These are phyloP conservation scores for Saposhnikovia divaricata DNA, from an alignment of 129 eudicot species.

Conservation along the genomic window DNA sequence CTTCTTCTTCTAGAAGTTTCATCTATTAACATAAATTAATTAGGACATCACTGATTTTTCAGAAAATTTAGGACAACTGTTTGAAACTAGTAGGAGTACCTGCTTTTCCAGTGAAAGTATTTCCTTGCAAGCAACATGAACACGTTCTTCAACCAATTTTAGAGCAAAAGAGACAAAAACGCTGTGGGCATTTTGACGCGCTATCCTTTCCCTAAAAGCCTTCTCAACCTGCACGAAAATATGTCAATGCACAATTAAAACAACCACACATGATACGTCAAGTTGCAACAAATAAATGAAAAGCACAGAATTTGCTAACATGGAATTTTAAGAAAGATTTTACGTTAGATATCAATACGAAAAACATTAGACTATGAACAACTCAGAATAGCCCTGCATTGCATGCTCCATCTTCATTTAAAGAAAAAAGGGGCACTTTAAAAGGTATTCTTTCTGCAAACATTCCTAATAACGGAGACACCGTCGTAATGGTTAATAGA, in stretches of 20 bases:
- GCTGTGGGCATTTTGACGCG: slow-evolving; percentile 98
- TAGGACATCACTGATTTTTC: slow-evolving; percentile 5
- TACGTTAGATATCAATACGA: background rate
- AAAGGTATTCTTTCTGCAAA: background rate
- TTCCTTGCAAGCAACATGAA: slow-evolving; percentile 89
- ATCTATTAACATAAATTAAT: slow-evolving; percentile 34
- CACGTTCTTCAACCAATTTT: slow-evolving; percentile 78
- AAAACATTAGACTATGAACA: background rate
- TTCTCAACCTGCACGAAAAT: slow-evolving; percentile 68
- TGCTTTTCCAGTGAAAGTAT: slow-evolving; percentile 78
- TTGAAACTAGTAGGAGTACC: slow-evolving; percentile 26
- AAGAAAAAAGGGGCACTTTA: background rate
- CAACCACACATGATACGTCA: background rate
- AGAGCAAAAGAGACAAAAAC: slow-evolving; percentile 83
- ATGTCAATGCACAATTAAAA: background rate
- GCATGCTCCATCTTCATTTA: too few species aligned
- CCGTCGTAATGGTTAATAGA: too few species aligned
- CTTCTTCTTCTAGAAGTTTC: slow-evolving; percentile 97
- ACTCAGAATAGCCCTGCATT: background rate
- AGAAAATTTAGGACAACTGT: background rate
- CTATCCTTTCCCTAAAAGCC: slow-evolving; percentile 98
- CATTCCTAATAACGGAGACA: too few species aligned
- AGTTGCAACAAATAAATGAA: background rate
- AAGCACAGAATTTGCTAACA: background rate
- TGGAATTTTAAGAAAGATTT: background rate